Evolutionary conservation across 1,139 yeast species (phyloP), one percentile per base, ranked within the genome.

Genomic region (Kurtzmaniella quercitrusa): DNA sequence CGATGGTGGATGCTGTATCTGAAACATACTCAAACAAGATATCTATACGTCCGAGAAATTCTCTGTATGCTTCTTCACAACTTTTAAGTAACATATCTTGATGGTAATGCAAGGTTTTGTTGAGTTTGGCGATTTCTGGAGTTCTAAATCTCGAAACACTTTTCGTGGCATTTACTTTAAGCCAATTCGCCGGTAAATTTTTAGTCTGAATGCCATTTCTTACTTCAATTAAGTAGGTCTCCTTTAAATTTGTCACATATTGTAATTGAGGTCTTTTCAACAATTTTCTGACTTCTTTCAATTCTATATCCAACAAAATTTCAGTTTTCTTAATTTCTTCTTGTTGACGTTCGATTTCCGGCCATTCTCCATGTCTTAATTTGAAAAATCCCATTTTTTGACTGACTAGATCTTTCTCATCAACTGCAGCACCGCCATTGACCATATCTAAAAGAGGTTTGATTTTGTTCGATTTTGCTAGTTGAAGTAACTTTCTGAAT

Each of bases 181-280:
- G 65, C 95, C 97, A 93, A 46, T 79, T 80, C 1, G 65, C 52
- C 0, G 98, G 97, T 1, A 90, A 63, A 2, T 65, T 62, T 42
- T 75, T 77, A 3, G 77, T 70, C 41, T 77, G 60, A 41, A 65
- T 79, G 1, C 78, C 68, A 50, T 82, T 81, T 41, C 87, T 65
- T 0, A 91, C 82, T 55, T 90, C 96, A 18, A 93, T 74, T 34
- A 90, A 65, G 54, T 83, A 84, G 1, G 87, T 81, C 34, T 82
- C 86, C 45, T 80, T 81, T 41, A 77, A 73, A 43, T 79, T 79
- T 15, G 82, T 75, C 9, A 73, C 68, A 53, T 70, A 89, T 23
- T 75, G 68, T 43, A 85, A 58, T 40, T 77, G 70, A 0, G 91
- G 86, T 33, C 89, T 68, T 19, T 76, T 77, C 31, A 88, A 61